Conservation (phyloP, 1,284 basidiomycete species). For the Bothia castanella region DNA sequence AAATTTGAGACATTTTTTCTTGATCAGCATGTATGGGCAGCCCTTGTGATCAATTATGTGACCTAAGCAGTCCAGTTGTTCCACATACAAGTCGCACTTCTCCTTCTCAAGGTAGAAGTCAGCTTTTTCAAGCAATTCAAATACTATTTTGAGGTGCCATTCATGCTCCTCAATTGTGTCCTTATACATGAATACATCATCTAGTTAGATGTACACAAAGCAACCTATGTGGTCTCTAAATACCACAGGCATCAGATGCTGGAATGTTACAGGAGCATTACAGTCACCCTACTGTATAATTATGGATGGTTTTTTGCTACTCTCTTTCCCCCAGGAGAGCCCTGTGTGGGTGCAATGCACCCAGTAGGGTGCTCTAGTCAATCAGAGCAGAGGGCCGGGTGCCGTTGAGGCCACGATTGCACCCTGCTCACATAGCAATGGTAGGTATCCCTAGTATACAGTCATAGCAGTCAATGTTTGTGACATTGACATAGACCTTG, state of each 20-base stretch:
- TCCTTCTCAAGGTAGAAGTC: slow-evolving; percentile 20
- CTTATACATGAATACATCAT: not conserved
- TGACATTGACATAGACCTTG: no score
- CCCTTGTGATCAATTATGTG: slow-evolving; percentile 31
- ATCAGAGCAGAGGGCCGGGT: no score
- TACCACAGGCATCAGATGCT: slow-evolving; percentile 34
- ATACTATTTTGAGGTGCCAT: slow-evolving; percentile 25
- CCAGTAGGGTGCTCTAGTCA: no score
- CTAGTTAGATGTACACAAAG: slow-evolving; percentile 19
- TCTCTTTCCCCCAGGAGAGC: no score
- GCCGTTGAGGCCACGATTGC: no score
- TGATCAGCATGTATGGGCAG: slow-evolving; percentile 26
- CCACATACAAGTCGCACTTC: not conserved
- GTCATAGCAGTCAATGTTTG: no score
- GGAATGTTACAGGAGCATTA: slow-evolving; percentile 34
- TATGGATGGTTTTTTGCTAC: no score
- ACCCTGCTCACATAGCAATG: no score
- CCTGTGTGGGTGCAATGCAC: slow-evolving; percentile 17
- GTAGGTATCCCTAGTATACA: no score
- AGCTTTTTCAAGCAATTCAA: slow-evolving; percentile 24
- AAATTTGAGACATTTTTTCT: slow-evolving; percentile 10
- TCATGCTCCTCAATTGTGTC: not conserved
- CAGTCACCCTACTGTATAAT: slow-evolving; percentile 36
- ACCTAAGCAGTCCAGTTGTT: slow-evolving; percentile 19
- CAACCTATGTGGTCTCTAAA: slow-evolving; percentile 29